phyloP scores from a whole-genome alignment of 768 basidiomycete genomes.

The Kwoniella heveanensis region DNA sequence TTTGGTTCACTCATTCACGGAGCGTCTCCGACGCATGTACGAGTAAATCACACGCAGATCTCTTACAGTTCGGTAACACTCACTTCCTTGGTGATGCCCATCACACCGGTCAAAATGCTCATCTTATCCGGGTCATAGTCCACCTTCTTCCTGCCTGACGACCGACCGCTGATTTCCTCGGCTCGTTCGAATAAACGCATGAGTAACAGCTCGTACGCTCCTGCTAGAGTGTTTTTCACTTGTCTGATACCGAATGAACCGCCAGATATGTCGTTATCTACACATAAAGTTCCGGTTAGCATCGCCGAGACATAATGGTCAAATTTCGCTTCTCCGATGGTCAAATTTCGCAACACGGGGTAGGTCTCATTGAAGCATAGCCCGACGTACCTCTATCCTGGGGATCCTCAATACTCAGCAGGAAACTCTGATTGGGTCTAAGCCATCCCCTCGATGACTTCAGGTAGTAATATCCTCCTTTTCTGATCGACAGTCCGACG shows the following conservation, averaged over 20 bases:
- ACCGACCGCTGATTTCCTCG: constrained; percentile 65
- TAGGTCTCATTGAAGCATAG: constrained; percentile 11
- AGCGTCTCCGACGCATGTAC: no score
- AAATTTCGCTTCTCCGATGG: no score
- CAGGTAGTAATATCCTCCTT: constrained; percentile 85
- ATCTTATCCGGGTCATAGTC: constrained; percentile 60
- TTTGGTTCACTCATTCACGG: no score
- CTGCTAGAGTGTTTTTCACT: constrained; percentile 79
- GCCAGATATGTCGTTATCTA: constrained; percentile 90
- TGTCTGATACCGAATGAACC: constrained; percentile 81
- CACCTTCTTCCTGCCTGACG: constrained; percentile 58
- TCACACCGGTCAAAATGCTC: constrained; percentile 76
- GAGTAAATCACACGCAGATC: no score
- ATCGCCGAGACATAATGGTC: no score
- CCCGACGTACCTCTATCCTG: constrained; percentile 71
- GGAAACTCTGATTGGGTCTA: constrained; percentile 58
- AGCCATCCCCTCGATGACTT: constrained; percentile 81
- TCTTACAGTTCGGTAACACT: no score
- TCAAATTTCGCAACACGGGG: no score
- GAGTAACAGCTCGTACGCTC: constrained; percentile 69
- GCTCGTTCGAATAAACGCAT: constrained; percentile 70
- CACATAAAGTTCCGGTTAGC: neutral
- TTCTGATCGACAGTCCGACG: constrained; percentile 81
- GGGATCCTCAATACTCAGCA: constrained; percentile 91
- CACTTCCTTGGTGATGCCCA: constrained; percentile 84